Evolutionary conservation across 768 basidiomycete species (phyloP).

Genomic region (Hirschioporus abietinus): DNA sequence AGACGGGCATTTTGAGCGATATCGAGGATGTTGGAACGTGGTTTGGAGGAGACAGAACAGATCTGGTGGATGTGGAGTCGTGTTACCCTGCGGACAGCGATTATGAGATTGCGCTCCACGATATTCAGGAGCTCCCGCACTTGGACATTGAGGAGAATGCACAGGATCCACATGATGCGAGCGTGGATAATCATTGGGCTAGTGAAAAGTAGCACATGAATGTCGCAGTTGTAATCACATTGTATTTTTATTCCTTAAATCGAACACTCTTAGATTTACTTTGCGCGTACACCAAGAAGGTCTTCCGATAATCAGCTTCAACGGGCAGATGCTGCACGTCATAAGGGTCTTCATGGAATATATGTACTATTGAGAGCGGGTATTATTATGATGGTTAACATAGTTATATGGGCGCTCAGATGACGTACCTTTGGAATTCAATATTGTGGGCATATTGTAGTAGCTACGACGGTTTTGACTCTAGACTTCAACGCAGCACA

Average conservation of each 20-base stretch:
- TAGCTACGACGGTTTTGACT: not conserved
- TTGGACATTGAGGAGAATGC: not conserved
- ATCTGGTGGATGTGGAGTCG: not conserved
- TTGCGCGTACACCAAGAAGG: not conserved
- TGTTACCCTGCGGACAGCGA: not conserved
- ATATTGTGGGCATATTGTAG: not conserved
- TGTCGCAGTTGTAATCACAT: not conserved
- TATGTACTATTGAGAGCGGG: too few species aligned
- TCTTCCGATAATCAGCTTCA: too few species aligned
- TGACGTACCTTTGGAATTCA: too few species aligned
- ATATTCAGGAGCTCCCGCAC: not conserved
- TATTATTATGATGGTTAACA: too few species aligned
- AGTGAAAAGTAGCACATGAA: not conserved
- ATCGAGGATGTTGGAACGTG: not conserved
- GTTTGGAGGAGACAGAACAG: not conserved
- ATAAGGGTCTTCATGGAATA: too few species aligned
- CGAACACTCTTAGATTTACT: not conserved
- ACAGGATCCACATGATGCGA: not conserved
- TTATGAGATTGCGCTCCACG: not conserved
- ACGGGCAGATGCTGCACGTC: too few species aligned
- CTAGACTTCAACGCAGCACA: not conserved
- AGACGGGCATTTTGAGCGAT: not conserved
- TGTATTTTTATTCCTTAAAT: not conserved
- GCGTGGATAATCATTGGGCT: not conserved
- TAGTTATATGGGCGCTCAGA: too few species aligned